Conservation (phyloP, 306 rosid genomes). For the Leucaena leucocephala region DNA sequence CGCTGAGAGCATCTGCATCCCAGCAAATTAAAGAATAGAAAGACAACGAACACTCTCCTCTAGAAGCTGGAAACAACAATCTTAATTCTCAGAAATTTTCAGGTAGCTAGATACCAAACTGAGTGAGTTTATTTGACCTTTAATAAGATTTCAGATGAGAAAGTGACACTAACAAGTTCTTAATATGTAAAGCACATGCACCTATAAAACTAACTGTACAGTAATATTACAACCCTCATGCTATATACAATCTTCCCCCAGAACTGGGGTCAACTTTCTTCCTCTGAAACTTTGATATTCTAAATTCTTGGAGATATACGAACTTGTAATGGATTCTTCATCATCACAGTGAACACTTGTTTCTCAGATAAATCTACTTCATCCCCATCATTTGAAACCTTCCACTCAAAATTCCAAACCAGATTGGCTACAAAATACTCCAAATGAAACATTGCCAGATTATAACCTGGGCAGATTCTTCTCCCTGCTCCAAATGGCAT, state of each 20-base stretch:
- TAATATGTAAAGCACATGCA: background rate
- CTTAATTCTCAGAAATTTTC: background rate
- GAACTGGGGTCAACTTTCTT: background rate
- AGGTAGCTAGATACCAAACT: background rate
- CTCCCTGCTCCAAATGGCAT: constrained; percentile 9
- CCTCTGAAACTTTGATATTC: background rate
- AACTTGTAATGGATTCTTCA: background rate
- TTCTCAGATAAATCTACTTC: background rate
- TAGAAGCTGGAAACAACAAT: background rate
- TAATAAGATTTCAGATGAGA: background rate
- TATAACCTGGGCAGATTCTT: constrained; percentile 5
- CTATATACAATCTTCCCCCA: background rate
- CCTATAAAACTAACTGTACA: background rate
- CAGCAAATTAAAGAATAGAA: too few species aligned
- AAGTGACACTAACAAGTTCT: background rate
- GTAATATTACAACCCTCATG: background rate
- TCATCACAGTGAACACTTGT: background rate
- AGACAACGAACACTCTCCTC: background rate
- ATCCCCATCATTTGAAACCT: background rate
- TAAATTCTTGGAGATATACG: background rate
- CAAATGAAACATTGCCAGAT: constrained; percentile 1
- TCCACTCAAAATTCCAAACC: constrained; percentile 3
- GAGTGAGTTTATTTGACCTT: background rate
- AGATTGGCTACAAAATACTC: constrained; percentile 11
- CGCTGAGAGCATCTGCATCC: too few species aligned